These are phyloP conservation scores for Batkoa obscura DNA, from an alignment of 371 early-diverging fungal genomes.

Conservation along the genomic window DNA sequence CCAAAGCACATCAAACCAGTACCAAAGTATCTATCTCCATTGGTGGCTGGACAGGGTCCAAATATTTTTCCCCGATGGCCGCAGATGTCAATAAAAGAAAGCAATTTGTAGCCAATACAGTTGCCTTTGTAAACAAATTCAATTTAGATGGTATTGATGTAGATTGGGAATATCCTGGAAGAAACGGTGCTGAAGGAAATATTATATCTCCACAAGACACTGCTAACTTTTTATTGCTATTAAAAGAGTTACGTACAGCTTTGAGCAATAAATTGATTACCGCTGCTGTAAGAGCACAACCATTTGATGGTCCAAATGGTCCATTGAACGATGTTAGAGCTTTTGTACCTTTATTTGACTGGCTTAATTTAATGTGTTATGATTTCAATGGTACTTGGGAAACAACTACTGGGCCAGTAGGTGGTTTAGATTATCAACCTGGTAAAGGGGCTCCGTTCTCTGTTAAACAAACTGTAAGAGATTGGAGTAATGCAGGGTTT, in stretches of 20 bases:
- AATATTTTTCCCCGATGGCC: constrained; percentile 35
- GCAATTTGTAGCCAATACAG: constrained; percentile 23
- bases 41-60: constrained; percentile 64
- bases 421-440: background rate
- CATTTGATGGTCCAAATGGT: constrained; percentile 31
- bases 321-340: constrained; percentile 34
- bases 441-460: constrained; percentile 28
- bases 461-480: constrained; percentile 14
- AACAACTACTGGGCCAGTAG: constrained; percentile 26
- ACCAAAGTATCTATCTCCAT: constrained; percentile 36
- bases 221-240: constrained; percentile 30
- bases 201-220: constrained; percentile 25
- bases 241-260: constrained; percentile 39
- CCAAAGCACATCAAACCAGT: constrained; percentile 10
- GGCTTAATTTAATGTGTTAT: constrained; percentile 30
- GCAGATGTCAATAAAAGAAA: constrained; percentile 18
- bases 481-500: constrained; percentile 33
- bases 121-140: constrained; percentile 11
- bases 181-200: constrained; percentile 47
- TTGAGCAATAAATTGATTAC: constrained; percentile 34
- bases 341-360: constrained; percentile 31
- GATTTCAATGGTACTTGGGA: constrained; percentile 26
- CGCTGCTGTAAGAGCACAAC: constrained; percentile 43
- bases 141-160: constrained; percentile 27
- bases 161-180: constrained; percentile 70